Conservation (phyloP, 78 protist genomes). For the Dictyostelium citrinum region DNA sequence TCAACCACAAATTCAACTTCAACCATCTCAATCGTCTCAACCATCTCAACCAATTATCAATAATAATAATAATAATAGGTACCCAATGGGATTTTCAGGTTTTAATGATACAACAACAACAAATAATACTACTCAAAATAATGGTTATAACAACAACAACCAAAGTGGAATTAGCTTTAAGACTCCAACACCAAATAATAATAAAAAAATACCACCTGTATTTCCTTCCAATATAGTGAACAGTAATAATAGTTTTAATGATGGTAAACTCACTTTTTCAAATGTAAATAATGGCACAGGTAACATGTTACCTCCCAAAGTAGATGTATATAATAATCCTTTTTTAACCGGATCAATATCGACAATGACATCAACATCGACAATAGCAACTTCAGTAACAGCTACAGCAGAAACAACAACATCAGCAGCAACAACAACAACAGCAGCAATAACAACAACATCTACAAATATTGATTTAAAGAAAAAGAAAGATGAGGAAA, state of each 20-base stretch:
- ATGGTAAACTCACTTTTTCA: background rate
- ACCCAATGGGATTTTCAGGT: conserved; percentile 10
- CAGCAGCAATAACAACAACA: background rate
- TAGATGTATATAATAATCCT: background rate
- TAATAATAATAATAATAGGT: background rate
- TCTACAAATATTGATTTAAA: background rate
- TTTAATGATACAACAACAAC: background rate
- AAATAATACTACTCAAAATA: background rate
- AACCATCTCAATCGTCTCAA: background rate
- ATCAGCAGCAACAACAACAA: background rate
- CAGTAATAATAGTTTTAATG: background rate
- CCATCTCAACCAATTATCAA: background rate
- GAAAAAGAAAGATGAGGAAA: background rate
- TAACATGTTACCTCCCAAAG: background rate
- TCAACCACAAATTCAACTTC: background rate
- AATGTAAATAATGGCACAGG: background rate
- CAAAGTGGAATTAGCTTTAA: background rate
- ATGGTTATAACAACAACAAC: background rate
- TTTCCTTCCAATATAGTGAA: background rate
- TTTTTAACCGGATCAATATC: background rate
- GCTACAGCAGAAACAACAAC: background rate
- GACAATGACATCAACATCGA: background rate
- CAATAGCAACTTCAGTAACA: background rate
- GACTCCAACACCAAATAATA: background rate
- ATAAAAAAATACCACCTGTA: background rate